Conservation (phyloP, 441 rosid genomes). For the Erodium texanum region DNA sequence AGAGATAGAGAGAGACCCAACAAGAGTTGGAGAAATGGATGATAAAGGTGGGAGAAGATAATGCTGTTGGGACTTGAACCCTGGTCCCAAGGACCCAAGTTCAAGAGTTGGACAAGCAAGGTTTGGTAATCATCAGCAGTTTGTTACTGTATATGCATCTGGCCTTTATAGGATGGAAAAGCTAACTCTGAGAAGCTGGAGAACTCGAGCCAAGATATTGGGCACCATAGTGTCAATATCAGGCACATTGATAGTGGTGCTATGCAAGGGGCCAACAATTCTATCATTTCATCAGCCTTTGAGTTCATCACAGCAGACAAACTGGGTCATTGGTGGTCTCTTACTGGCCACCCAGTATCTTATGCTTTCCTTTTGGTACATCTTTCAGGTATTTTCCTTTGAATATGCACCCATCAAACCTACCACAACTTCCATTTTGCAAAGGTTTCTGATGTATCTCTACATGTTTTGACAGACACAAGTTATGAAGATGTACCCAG, state of each 20-base stretch:
- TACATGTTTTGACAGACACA: slow-evolving; percentile 31
- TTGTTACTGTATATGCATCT: not conserved
- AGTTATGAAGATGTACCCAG: slow-evolving; percentile 29
- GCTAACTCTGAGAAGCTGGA: slow-evolving; percentile 34
- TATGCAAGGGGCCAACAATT: slow-evolving; percentile 22
- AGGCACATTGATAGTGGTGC: slow-evolving; percentile 45
- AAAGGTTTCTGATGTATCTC: not conserved
- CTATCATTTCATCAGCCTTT: not conserved
- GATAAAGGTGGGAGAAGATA: too few species aligned
- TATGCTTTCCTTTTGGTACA: slow-evolving; percentile 58
- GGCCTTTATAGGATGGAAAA: slow-evolving; percentile 48
- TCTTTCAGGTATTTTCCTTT: slow-evolving; percentile 43
- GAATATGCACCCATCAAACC: too few species aligned
- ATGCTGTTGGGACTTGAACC: too few species aligned
- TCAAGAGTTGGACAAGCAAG: too few species aligned
- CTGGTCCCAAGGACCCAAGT: too few species aligned
- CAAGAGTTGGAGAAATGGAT: too few species aligned
- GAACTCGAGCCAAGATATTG: slow-evolving; percentile 32
- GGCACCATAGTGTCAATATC: slow-evolving; percentile 25
- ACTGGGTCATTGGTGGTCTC: slow-evolving; percentile 54
- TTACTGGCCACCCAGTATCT: slow-evolving; percentile 52
- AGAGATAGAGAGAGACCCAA: too few species aligned
- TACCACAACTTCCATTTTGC: not conserved
- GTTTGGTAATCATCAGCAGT: not conserved
- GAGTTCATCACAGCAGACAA: slow-evolving; percentile 9